Evolutionary conservation across 2,329 filamentous ascomycete species (phyloP).

Genomic region (Ascochyta rabiei): DNA sequence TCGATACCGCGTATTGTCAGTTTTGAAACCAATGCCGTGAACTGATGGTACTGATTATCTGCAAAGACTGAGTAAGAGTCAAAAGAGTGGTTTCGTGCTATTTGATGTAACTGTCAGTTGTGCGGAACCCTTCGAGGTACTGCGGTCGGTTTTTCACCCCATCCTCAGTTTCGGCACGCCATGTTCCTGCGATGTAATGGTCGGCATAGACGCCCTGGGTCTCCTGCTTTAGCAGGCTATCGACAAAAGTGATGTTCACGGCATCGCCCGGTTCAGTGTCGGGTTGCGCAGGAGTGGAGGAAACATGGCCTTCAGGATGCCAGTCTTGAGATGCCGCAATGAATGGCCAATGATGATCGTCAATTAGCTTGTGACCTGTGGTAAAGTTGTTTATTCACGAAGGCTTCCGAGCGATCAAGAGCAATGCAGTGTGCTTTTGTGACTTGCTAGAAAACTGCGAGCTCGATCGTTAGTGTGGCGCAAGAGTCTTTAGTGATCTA

Average conservation of each 20-base stretch:
- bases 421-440: conserved; percentile 26
- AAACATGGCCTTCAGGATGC: conserved; percentile 30
- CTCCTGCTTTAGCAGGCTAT: conserved; percentile 25
- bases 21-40: conserved; percentile 28
- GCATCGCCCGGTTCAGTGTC: conserved; percentile 15
- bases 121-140: conserved; percentile 26
- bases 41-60: conserved; percentile 33
- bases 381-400: conserved; percentile 25
- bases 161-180: conserved; percentile 26
- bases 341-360: conserved; percentile 33
- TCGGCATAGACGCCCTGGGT: conserved; percentile 24
- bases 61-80: conserved; percentile 33
- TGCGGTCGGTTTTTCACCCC: conserved; percentile 28
- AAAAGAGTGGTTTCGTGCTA: conserved; percentile 30
- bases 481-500: background rate
- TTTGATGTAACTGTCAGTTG: conserved; percentile 34
- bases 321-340: conserved; percentile 33
- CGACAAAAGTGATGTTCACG: conserved; percentile 27
- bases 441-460: conserved; percentile 24
- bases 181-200: conserved; percentile 30
- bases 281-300: conserved; percentile 26
- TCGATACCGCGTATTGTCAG: conserved; percentile 25
- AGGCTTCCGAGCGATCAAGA: conserved; percentile 31
- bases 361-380: conserved; percentile 29
- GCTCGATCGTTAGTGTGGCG: background rate